Conservation (phyloP, 192 early-diverging fungal genomes). For the Phlyctochytrium planicorne region DNA sequence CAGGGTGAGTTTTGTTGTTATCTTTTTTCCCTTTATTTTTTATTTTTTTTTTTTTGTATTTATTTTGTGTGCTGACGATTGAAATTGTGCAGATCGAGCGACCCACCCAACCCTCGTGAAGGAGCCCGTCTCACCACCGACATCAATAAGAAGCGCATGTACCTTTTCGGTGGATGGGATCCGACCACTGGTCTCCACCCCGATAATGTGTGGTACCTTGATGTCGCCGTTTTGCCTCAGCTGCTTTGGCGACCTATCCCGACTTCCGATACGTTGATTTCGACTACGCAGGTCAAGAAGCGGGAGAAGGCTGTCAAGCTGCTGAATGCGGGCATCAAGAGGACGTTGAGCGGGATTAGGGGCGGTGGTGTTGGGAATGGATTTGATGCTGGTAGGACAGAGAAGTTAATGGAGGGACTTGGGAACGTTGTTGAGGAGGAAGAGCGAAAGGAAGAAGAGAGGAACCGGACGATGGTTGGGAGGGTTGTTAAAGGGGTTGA, state of each 20-base stretch:
- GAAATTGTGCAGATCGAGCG: neutral
- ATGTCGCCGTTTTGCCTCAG: neutral
- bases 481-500: too few species aligned
- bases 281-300: neutral
- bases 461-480: neutral
- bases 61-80: too few species aligned
- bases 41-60: too few species aligned
- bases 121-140: slow-evolving; percentile 7
- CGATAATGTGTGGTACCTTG: neutral
- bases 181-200: neutral
- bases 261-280: neutral
- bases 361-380: neutral
- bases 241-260: neutral
- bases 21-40: too few species aligned
- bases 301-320: neutral
- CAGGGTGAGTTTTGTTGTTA: neutral
- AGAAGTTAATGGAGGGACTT: neutral
- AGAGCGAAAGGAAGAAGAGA: neutral
- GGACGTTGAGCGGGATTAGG: neutral
- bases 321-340: neutral
- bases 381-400: neutral
- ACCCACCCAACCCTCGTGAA: neutral
- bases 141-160: neutral
- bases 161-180: slow-evolving; percentile 10
- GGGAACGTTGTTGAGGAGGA: neutral